phyloP scores from a whole-genome alignment of 345 rosid species.

The Linum usitatissimum region DNA sequence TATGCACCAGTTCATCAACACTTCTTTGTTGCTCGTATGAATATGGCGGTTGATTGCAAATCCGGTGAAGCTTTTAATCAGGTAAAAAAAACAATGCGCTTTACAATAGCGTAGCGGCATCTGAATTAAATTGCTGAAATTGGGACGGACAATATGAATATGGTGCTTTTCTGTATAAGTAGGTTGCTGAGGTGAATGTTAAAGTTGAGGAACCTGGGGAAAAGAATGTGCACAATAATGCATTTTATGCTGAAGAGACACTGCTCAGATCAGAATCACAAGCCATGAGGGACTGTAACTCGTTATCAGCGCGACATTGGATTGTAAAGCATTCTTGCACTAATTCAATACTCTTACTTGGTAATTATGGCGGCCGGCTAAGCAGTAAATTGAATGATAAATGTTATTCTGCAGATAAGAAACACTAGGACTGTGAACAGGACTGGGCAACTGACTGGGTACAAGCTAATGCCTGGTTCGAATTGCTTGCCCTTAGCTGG shows the following conservation, averaged over 20 bases:
- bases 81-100: constrained; percentile 21
- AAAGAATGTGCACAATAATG: constrained; percentile 74
- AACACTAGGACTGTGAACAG: constrained; percentile 83
- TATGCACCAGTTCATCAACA: constrained; percentile 95
- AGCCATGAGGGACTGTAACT: constrained; percentile 80
- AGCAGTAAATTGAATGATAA: too few species aligned
- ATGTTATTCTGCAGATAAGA: constrained; percentile 44
- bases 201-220: constrained; percentile 71
- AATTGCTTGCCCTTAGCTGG: constrained; percentile 85
- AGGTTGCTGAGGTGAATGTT: constrained; percentile 83
- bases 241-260: constrained; percentile 77
- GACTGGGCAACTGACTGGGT: constrained; percentile 78
- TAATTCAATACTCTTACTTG: too few species aligned
- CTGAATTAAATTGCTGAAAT: neutral
- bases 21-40: constrained; percentile 86
- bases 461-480: constrained; percentile 77
- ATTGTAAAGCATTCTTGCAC: constrained; percentile 45
- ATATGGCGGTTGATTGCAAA: constrained; percentile 84
- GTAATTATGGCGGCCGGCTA: too few species aligned
- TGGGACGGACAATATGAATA: too few species aligned
- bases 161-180: neutral
- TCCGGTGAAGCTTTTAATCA: constrained; percentile 86
- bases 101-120: neutral
- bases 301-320: constrained; percentile 81
- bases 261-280: constrained; percentile 58